A percentile compares a stretch with the other conserved stretches of the same genome.
phyloP scores from a whole-genome alignment of 306 rosid genomes.

The Quillaja saponaria region DNA sequence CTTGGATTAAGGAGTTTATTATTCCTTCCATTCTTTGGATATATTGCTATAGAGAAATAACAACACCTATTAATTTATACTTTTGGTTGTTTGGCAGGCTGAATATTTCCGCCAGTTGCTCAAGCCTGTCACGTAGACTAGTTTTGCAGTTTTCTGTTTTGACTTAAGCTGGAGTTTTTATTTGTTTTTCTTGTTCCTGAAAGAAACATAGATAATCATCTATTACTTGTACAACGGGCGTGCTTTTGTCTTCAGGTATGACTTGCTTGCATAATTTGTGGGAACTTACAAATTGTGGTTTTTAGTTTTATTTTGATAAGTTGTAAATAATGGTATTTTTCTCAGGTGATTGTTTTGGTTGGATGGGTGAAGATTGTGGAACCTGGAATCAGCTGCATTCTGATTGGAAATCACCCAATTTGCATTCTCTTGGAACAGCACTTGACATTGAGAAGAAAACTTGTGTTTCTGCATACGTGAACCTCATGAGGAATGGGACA shows the following conservation, averaged over 20 bases:
- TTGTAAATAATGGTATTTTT: slow-evolving; percentile 13
- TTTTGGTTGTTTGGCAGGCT: slow-evolving; percentile 62
- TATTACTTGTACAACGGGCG: slow-evolving; percentile 47
- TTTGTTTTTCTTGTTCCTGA: slow-evolving; percentile 63
- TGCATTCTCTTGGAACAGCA: slow-evolving; percentile 40
- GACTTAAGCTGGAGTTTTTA: slow-evolving; percentile 61
- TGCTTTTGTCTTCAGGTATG: slow-evolving; percentile 58
- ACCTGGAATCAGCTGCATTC: slow-evolving; percentile 47
- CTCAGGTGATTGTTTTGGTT: slow-evolving; percentile 64
- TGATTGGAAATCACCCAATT: slow-evolving; percentile 58
- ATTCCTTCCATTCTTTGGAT: neutral
- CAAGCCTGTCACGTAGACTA: slow-evolving; percentile 95
- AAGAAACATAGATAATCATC: slow-evolving; percentile 47
- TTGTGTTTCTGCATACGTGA: slow-evolving; percentile 39
- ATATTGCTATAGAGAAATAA: neutral
- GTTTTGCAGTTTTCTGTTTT: slow-evolving; percentile 37
- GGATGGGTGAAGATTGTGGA: slow-evolving; percentile 76
- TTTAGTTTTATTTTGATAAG: neutral
- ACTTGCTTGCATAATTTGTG: slow-evolving; percentile 1
- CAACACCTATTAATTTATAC: slow-evolving; percentile 16
- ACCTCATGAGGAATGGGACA: slow-evolving; percentile 39
- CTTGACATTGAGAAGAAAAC: slow-evolving; percentile 51
- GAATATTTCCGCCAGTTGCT: slow-evolving; percentile 95
- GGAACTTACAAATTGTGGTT: neutral
- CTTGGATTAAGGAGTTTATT: neutral